phyloP scores from a whole-genome alignment of 208 protist genomes.

The Leishmania major region DNA sequence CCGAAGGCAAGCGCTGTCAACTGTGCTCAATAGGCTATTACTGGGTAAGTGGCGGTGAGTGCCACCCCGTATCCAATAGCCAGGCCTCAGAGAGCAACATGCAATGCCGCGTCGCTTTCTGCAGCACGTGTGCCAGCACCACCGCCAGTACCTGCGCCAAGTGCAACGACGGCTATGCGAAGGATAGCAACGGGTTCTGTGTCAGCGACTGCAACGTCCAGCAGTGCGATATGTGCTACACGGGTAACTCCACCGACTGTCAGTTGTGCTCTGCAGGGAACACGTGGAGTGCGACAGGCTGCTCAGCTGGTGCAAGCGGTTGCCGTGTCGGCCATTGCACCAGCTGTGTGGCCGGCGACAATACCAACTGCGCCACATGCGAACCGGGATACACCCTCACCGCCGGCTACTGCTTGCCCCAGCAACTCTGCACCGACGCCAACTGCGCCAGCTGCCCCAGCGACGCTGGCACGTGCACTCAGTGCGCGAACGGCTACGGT shows the following conservation, averaged over 20 bases:
- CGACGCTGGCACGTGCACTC: background rate
- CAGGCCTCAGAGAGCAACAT: background rate
- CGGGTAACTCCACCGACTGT: conserved; percentile 7
- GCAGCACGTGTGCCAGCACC: conserved; percentile 2
- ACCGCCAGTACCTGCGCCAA: background rate
- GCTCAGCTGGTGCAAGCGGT: background rate
- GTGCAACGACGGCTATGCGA: conserved; percentile 8
- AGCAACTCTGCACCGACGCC: background rate
- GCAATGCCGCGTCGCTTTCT: conserved; percentile 17
- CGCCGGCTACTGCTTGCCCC: conserved; percentile 7
- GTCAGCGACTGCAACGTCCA: background rate
- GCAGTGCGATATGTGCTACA: conserved; percentile 18
- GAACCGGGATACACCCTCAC: conserved; percentile 10
- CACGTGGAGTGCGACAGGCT: conserved; percentile 1
- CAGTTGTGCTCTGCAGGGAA: conserved; percentile 9
- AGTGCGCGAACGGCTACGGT: conserved; percentile 10
- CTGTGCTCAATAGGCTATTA: background rate
- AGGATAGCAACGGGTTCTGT: background rate
- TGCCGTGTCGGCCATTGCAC: conserved; percentile 18
- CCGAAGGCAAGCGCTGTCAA: background rate
- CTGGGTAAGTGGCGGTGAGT: background rate
- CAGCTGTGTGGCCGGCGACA: background rate
- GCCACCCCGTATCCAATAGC: background rate
- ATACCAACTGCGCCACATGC: background rate
- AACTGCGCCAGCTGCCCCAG: conserved; percentile 13